Conservation (phyloP, 169 alveolate genomes). For the Neospora caninum region DNA sequence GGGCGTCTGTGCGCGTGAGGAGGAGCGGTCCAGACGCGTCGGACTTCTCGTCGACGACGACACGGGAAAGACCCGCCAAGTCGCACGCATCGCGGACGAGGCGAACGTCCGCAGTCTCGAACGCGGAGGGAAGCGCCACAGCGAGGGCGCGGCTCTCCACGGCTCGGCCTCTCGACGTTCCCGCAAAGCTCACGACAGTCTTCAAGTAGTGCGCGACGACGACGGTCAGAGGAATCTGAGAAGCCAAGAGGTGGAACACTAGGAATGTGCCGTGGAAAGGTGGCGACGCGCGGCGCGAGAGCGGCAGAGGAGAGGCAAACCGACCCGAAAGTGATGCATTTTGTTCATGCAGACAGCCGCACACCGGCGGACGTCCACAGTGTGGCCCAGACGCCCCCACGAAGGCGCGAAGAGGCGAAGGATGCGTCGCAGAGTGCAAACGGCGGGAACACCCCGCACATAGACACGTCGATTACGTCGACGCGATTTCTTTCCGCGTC, state of each 20-base stretch:
- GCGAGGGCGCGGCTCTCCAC: background rate
- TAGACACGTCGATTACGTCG: too few species aligned
- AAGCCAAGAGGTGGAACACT: background rate
- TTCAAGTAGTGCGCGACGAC: background rate
- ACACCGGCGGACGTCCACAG: too few species aligned
- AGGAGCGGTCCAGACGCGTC: background rate
- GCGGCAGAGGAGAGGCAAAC: too few species aligned
- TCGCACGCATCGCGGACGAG: background rate
- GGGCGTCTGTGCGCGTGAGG: conserved; percentile 41
- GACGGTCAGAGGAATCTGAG: background rate
- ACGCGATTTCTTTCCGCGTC: too few species aligned
- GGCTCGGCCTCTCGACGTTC: background rate
- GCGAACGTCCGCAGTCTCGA: background rate
- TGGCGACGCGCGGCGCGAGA: too few species aligned
- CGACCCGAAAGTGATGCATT: too few species aligned
- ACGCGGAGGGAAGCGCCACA: background rate
- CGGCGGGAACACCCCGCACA: too few species aligned
- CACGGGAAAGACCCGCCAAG: background rate
- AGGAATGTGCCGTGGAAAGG: background rate
- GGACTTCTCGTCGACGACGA: background rate
- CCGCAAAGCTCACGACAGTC: conserved; percentile 27
- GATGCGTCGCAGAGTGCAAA: too few species aligned
- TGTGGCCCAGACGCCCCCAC: too few species aligned
- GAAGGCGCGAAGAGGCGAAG: too few species aligned
- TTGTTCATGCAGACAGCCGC: too few species aligned